A percentile compares a stretch with the other conserved stretches of the same genome.
These are phyloP conservation scores for Rhododendron kiyosumense DNA, from an alignment of 148 eudicot species.

Conservation along the genomic window DNA sequence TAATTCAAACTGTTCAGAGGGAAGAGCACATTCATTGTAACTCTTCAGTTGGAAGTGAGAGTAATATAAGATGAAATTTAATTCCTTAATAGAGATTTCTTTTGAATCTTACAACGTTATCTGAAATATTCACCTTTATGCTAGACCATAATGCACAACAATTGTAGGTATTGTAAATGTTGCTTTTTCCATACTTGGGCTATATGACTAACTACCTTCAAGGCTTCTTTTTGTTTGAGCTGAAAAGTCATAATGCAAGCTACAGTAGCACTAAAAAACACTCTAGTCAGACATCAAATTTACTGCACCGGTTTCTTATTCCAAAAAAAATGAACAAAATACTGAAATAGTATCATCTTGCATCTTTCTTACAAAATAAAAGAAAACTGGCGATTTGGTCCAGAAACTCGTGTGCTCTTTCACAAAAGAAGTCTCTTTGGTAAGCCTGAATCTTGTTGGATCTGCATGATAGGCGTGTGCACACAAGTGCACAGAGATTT, in stretches of 20 bases:
- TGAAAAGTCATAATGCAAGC: background rate
- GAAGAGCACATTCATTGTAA: background rate
- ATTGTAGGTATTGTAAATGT: background rate
- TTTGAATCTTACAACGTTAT: background rate
- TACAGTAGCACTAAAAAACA: background rate
- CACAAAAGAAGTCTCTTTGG: slow-evolving; percentile 82
- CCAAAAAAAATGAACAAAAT: background rate
- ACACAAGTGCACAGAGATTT: background rate
- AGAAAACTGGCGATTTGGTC: slow-evolving; percentile 47
- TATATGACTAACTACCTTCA: background rate
- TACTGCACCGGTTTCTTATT: background rate
- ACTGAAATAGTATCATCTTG: background rate
- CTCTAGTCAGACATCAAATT: background rate
- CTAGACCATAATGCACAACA: background rate
- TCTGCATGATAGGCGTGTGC: slow-evolving; percentile 37
- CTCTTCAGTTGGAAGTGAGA: background rate
- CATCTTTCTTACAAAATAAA: slow-evolving; percentile 46
- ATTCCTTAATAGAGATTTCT: background rate
- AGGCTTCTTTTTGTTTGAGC: background rate
- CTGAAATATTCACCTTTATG: background rate
- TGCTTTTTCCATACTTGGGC: background rate
- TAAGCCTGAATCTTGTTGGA: slow-evolving; percentile 58
- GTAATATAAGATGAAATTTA: background rate
- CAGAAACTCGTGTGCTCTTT: slow-evolving; percentile 58
- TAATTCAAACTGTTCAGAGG: background rate